Base-by-base conservation (phyloP, 768 basidiomycete genomes). In the Heimioporus sp. region DNA sequence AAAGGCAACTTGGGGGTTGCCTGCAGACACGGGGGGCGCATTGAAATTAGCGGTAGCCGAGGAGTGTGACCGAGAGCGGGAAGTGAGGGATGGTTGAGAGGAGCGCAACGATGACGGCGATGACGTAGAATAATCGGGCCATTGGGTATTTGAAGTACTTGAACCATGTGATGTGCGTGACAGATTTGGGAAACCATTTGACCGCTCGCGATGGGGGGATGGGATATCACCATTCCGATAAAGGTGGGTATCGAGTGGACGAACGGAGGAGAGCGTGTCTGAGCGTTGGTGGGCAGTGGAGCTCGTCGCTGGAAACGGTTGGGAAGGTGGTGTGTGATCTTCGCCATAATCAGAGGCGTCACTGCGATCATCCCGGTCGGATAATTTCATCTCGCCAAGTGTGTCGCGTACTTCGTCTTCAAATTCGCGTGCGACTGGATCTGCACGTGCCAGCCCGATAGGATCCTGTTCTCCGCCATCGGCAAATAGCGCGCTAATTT, bases 1-100 rank as follows among this genome's bases (percentile, higher is more conserved):
- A 71, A 94, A 98, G 20, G 95, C 90, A 13, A 86, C 83, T 63
- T 90, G 86, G 6, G 85, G 83, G 56, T 89, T 90, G 41, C 79
- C 80, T 16, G 85, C 82, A 45, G 90, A 92, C 60, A 92, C 87
- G 19, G 85, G 76, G 11, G 89, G 88, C 30, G 74, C 81, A 61
- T 83, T 89, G 48, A 82, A 61, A 54, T 70, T 84, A 41, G 63
- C 66, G 30, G 64, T 67, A 4, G 80, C 78, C 19, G 72, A 74
- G 24, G 86, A 82, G 17, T 79, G 78, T 17, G 86, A 84, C 20
- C 80, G 80, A 17, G 83, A 78, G 30, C 85, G 79, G 17, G 69
- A 64, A 42, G 82, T 72, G 11, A 75, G 64, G 48, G 79, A 78
- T 43, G 80, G 78, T n/a, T 82, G 79, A 20, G 74, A 74, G 5